Conservation (phyloP, 805 yeast genomes). For the Candida germanica region DNA sequence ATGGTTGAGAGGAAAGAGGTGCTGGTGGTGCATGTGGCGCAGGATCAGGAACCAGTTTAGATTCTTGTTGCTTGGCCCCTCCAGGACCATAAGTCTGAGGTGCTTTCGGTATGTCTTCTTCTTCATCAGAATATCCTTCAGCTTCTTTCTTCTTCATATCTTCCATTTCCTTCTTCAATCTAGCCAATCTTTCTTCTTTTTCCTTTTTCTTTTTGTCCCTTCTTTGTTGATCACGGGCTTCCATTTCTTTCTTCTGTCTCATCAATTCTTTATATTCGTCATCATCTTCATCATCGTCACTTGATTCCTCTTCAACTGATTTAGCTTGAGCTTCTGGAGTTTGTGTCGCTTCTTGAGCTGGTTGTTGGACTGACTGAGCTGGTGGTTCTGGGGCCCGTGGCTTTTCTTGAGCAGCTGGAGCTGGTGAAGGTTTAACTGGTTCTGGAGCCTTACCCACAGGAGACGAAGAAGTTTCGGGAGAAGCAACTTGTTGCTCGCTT, state of each 20-base stretch:
- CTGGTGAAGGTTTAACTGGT: conserved; percentile 3
- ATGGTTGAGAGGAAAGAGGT: not conserved
- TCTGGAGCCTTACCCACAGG: not conserved
- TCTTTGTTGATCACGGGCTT: conserved; percentile 39
- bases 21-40: conserved; percentile 3
- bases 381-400: conserved; percentile 7
- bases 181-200: conserved; percentile 58
- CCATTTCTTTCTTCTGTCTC: conserved; percentile 43
- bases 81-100: conserved; percentile 20
- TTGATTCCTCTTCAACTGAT: conserved; percentile 7
- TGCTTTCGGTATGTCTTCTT: conserved; percentile 8
- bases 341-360: conserved; percentile 7
- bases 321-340: conserved; percentile 5
- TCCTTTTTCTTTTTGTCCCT: conserved; percentile 53
- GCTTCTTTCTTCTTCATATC: conserved; percentile 39
- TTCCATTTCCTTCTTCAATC: conserved; percentile 57
- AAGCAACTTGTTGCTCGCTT: not conserved
- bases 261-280: conserved; percentile 49
- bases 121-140: conserved; percentile 20
- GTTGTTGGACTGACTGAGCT: conserved; percentile 10
- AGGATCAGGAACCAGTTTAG: conserved; percentile 2
- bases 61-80: conserved; percentile 3
- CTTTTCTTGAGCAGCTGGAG: conserved; percentile 1
- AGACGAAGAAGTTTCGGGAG: conserved; percentile 1
- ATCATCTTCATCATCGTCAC: conserved; percentile 35